Base-by-base conservation (phyloP, 1,284 basidiomycete species). In the Rhodotorula sp. region DNA sequence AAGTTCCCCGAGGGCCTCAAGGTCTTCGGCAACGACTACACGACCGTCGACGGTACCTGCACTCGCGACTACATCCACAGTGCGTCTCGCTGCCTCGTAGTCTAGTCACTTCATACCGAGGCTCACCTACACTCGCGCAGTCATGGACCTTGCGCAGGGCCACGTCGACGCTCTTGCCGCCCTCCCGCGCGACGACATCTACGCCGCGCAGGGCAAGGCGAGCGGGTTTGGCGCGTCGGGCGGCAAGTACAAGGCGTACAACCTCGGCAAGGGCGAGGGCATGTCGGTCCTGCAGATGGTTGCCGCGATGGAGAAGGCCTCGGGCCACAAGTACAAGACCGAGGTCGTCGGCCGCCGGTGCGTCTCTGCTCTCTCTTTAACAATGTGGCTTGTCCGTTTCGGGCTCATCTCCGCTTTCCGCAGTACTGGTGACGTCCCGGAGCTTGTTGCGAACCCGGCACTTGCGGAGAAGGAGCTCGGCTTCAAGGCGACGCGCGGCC, bases 11-110 rank as follows among this genome's bases (percentile, higher is more conserved):
- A 88, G 14, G 88, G 87, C 12, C 85, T 99, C 68, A 91, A 94
- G 81, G 92, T 99, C 19, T 99, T 98, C 80, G 97, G 97, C 61
- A 93, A 97, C 81, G 94, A 99, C 83, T 99, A 97, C 82, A 94
- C 95, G 44, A 99, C 96, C 3, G 88, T 88, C 52, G 96, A 99
- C 81, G 96, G 96, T 23, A 98, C 94, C 9, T 97, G 94, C 79
- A 92, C 97, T 45, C 91, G 97, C 67, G 97, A 99, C 84, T 99
- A 99, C 84, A 87, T 99, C 45, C 97, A 99, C 82, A 77, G 78
- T 77, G 34, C 54, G 72, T 60, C 27, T n/a, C 52, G 25, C 9
- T 23, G 10, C 49, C 27, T 25, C 34, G n/a, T 45, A n/a, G n/a
- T n/a, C n/a, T n/a, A n/a, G n/a, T n/a, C n/a, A n/a, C n/a, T n/a